Percentiles rank a stretch among this genome's conserved stretches.
Evolutionary conservation across 140 eudicot species (phyloP).

Genomic region (Ambrosia hybrid): DNA sequence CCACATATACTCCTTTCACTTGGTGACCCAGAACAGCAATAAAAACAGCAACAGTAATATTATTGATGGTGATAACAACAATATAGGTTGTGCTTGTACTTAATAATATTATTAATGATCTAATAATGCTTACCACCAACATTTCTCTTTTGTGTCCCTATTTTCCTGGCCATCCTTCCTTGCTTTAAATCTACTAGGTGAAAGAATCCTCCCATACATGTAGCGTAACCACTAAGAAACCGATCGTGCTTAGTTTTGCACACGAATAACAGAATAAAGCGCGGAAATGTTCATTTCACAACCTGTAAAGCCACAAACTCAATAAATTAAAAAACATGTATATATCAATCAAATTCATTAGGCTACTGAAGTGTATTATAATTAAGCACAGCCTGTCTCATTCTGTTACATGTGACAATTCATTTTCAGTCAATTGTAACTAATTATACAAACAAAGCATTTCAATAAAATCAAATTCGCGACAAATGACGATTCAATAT

Average conservation of each 20-base stretch:
- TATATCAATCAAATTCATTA: conserved; percentile 8
- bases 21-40: conserved; percentile 8
- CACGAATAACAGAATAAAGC: neutral
- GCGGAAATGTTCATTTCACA: conserved; percentile 29
- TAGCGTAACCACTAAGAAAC: conserved; percentile 23
- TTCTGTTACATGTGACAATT: conserved; percentile 27
- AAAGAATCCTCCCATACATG: conserved; percentile 66
- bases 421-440: conserved; percentile 6
- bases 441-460: too few species aligned
- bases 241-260: conserved; percentile 30
- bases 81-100: conserved; percentile 8
- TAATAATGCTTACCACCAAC: conserved; percentile 62
- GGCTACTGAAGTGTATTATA: conserved; percentile 27
- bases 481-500: neutral
- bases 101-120: conserved; percentile 34
- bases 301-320: conserved; percentile 24
- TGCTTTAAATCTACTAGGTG: conserved; percentile 54
- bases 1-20: conserved; percentile 13
- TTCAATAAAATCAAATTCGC: too few species aligned
- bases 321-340: neutral
- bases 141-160: conserved; percentile 53
- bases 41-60: conserved; percentile 15
- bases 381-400: conserved; percentile 29
- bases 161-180: conserved; percentile 63
- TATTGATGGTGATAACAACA: conserved; percentile 18